These are phyloP conservation scores for Plasmodium inui DNA, from an alignment of 169 alveolate species.

Conservation along the genomic window DNA sequence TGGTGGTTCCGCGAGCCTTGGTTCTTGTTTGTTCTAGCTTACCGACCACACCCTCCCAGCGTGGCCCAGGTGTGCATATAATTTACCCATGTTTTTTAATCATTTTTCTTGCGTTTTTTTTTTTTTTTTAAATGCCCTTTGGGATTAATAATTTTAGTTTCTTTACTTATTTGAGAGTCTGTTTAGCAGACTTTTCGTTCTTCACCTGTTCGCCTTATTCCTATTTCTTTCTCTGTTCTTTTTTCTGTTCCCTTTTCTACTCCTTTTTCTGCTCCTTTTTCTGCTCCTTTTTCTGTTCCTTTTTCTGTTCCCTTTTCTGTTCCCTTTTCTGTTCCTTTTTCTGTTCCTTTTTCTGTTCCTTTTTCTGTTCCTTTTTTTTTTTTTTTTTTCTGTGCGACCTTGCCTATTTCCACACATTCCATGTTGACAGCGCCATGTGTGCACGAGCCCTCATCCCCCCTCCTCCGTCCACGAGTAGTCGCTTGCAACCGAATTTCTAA, in stretches of 20 bases:
- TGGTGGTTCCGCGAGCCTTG: not conserved
- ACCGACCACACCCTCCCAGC: not conserved
- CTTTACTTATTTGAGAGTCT: not conserved
- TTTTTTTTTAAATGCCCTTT: not conserved
- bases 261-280: not conserved
- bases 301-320: not conserved
- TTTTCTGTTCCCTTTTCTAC: not conserved
- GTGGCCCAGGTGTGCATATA: not conserved
- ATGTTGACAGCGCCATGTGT: not conserved
- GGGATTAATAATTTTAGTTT: not conserved
- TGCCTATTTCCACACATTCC: not conserved
- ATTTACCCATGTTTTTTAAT: not conserved
- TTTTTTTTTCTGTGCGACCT: not conserved
- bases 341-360: not conserved
- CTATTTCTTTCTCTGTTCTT: not conserved
- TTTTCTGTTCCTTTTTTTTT: not conserved
- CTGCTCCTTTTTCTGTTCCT: not conserved
- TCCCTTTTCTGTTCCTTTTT: not conserved
- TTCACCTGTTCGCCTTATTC: not conserved
- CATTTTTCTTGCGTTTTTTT: not conserved
- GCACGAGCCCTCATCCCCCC: not conserved
- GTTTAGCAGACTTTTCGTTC: not conserved
- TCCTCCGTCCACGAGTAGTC: not conserved
- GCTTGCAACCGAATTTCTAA: not conserved
- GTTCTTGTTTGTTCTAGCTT: conserved; percentile 1